A percentile compares a stretch with the other conserved stretches of the same genome.
These are phyloP conservation scores for Coemansia sp. DNA, from an alignment of 192 early-diverging fungal species.

Conservation along the genomic window DNA sequence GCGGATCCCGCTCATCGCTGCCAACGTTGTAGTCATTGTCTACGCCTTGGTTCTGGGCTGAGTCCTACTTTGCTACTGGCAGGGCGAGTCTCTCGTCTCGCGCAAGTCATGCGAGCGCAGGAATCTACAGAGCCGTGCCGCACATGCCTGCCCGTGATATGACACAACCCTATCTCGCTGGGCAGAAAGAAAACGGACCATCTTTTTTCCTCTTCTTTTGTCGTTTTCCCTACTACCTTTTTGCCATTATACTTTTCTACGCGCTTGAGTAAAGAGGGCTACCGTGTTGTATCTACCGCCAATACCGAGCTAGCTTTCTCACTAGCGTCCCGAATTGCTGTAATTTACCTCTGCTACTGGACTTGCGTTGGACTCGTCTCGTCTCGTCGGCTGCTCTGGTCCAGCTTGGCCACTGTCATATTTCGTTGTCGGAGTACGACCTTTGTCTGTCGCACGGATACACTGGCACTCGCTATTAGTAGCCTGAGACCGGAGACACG, in stretches of 20 bases:
- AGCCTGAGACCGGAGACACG: background rate
- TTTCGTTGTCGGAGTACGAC: background rate
- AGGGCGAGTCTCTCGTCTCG: background rate
- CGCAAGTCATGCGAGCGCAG: background rate
- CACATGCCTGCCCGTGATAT: background rate
- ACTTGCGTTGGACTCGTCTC: background rate
- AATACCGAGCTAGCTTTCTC: background rate
- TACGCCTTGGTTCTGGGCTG: slow-evolving; percentile 82
- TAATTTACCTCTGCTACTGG: background rate
- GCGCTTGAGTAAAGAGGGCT: background rate
- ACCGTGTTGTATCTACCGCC: background rate
- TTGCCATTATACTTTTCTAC: background rate
- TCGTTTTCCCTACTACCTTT: background rate
- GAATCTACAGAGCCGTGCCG: background rate
- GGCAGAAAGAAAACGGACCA: background rate
- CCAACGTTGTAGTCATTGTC: slow-evolving; percentile 78
- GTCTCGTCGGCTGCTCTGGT: background rate
- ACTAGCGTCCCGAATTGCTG: background rate
- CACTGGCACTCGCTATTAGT: background rate
- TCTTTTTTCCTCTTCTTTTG: background rate
- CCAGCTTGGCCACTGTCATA: background rate
- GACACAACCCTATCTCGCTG: background rate
- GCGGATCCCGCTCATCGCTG: slow-evolving; percentile 79
- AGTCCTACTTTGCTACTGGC: background rate
- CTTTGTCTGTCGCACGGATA: background rate